Conservation (phyloP, 371 early-diverging fungal species). For the Apophysomyces ossiformis region DNA sequence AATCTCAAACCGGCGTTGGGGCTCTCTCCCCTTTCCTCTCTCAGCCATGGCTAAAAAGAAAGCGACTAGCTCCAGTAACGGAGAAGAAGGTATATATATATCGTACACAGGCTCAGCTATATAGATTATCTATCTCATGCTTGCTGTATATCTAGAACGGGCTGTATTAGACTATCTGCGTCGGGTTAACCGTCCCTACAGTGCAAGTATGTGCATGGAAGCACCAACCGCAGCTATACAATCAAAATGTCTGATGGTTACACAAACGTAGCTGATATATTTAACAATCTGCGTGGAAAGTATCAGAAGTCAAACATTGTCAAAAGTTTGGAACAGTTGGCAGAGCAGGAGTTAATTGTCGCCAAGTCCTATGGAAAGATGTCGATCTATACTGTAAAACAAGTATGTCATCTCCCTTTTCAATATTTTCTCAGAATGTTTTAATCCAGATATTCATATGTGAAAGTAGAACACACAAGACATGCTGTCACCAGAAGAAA, state of each 20-base stretch:
- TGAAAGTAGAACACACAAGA: not conserved
- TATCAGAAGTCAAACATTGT: conserved; percentile 20
- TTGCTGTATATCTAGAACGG: not conserved
- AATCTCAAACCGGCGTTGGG: not conserved
- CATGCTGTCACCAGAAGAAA: not conserved
- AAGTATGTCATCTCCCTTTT: conserved; percentile 9
- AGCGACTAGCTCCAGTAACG: not conserved
- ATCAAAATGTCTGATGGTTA: not conserved
- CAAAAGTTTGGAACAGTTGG: conserved; percentile 19
- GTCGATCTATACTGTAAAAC: conserved; percentile 20
- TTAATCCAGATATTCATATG: not conserved
- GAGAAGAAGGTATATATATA: not conserved
- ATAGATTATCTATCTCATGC: too few species aligned
- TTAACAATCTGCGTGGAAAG: conserved; percentile 27
- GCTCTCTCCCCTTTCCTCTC: not conserved
- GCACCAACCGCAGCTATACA: too few species aligned
- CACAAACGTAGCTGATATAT: conserved; percentile 24
- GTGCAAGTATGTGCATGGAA: conserved; percentile 18
- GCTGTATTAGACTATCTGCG: conserved; percentile 27
- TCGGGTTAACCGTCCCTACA: conserved; percentile 28
- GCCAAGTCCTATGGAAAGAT: conserved; percentile 27
- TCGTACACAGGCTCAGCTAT: not conserved
- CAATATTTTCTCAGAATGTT: not conserved
- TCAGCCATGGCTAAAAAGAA: not conserved
- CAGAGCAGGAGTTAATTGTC: conserved; percentile 10